Base-by-base conservation (phyloP, 768 basidiomycete species). In the Lactifluus subvellereus region DNA sequence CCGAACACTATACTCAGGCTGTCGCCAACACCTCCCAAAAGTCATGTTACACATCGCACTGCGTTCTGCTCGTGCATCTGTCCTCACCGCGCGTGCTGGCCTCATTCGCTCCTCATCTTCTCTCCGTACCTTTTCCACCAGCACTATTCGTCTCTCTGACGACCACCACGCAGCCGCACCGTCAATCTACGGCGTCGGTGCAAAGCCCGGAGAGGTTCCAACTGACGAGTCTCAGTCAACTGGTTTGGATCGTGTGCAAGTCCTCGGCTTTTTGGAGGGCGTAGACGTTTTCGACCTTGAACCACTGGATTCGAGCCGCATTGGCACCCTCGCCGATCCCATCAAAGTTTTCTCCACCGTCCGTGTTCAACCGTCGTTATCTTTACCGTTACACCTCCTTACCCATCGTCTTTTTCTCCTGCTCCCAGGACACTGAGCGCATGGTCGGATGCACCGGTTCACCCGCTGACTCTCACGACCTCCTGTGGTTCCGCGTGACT, bases 391-490 rank as follows among this genome's bases (percentile, higher is more conserved):
- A 10, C 20, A 33, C 11, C 42, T 38, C 42, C 47, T 35, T 63
- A 30, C 59, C 42, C 55, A 16, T 64, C 57, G 38, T 50, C 22
- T 61, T 45, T 57, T 55, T 60, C 22, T 61, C 43, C 7, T 58
- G 22, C 22, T 42, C 64, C 45, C 61, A 95, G 94, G 89, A 89
- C 66, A 77, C 82, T 42, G 84, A 87, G 66, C 92, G 96, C 64
- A 83, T 91, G 60, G 79, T 98, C 72, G 96, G 96, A 51, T 98
- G 95, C 82, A 94, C 96, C 47, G 96, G 96, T 57, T 86, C 82
- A 71, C 96, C 96, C 10, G 91, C 89, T 50, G 96, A 98, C 76
- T 95, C 94, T 38, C 96, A 98, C 77, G 93, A 98, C 70, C 81
- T 94, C 58, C 79, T 86, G 69, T 98, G 95, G 95, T 85, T 94